Evolutionary conservation across 768 basidiomycete species (phyloP).

Genomic region (Leccinum longicurvipes): DNA sequence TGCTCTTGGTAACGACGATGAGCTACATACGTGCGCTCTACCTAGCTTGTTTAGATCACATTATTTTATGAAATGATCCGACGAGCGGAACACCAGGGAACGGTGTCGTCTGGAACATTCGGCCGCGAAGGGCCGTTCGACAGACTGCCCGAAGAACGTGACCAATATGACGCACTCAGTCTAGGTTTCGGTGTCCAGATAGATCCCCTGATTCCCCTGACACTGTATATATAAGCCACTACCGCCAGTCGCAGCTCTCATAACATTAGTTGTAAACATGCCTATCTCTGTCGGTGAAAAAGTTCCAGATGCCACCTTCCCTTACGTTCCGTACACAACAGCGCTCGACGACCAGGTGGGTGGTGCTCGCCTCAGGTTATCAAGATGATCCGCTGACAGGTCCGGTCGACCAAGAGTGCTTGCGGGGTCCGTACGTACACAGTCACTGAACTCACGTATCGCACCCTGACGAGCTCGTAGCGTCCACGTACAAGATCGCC

Average conservation of each 20-base stretch:
- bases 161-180: neutral
- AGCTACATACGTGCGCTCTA: too few species aligned
- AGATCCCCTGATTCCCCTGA: neutral
- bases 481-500: constrained; percentile 46
- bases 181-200: neutral
- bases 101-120: too few species aligned
- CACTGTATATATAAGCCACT: neutral
- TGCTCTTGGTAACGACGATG: too few species aligned
- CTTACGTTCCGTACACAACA: constrained; percentile 56
- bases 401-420: constrained; percentile 38
- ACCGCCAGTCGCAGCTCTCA: neutral
- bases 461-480: constrained; percentile 30
- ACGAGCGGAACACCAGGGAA: too few species aligned
- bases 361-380: constrained; percentile 9
- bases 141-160: too few species aligned
- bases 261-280: constrained; percentile 6
- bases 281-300: constrained; percentile 50
- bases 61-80: too few species aligned
- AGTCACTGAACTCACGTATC: neutral
- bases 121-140: too few species aligned
- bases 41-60: too few species aligned
- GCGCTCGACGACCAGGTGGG: constrained; percentile 61
- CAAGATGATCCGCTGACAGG: constrained; percentile 2
- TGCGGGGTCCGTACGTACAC: constrained; percentile 63
- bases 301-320: constrained; percentile 44